Evolutionary conservation across 768 basidiomycete species (phyloP).

Genomic region (Leccinum disarticulatum): DNA sequence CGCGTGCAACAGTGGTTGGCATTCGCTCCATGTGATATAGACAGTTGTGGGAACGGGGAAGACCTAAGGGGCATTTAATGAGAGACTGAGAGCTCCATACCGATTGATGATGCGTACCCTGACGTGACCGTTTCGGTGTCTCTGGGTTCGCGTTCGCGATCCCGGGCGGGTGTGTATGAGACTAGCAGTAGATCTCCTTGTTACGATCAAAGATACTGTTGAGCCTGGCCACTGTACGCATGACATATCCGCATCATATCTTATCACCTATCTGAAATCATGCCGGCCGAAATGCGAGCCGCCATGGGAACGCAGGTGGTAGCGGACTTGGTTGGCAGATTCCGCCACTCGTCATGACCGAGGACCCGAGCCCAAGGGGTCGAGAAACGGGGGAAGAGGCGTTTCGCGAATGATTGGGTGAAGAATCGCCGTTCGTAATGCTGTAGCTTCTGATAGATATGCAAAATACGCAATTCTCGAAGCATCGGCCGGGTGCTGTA

Average conservation of each 20-base stretch:
- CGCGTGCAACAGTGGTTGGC: constrained; percentile 11
- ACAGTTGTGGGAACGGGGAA: constrained; percentile 10
- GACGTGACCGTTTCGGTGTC: constrained; percentile 3
- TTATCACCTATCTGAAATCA: not conserved
- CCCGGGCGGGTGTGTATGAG: not conserved
- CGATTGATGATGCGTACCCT: not conserved
- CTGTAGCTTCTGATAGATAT: constrained; percentile 12
- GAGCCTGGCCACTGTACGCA: not conserved
- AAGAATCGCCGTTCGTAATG: constrained; percentile 4
- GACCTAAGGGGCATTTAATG: constrained; percentile 9
- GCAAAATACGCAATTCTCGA: constrained; percentile 4
- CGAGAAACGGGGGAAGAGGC: not conserved
- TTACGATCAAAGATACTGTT: not conserved
- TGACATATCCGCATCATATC: not conserved
- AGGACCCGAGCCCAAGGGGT: not conserved
- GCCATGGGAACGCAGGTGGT: not conserved
- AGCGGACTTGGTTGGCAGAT: not conserved
- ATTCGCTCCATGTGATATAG: constrained; percentile 13
- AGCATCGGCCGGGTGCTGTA: constrained; percentile 3
- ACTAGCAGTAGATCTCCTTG: not conserved
- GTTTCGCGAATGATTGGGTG: not conserved
- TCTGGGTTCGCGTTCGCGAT: constrained; percentile 4
- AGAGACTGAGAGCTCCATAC: not conserved
- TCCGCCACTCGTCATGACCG: not conserved
- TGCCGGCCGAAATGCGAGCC: not conserved